Evolutionary conservation across 78 protist species (phyloP).

Genomic region (Mastigamoeba balamuthi): DNA sequence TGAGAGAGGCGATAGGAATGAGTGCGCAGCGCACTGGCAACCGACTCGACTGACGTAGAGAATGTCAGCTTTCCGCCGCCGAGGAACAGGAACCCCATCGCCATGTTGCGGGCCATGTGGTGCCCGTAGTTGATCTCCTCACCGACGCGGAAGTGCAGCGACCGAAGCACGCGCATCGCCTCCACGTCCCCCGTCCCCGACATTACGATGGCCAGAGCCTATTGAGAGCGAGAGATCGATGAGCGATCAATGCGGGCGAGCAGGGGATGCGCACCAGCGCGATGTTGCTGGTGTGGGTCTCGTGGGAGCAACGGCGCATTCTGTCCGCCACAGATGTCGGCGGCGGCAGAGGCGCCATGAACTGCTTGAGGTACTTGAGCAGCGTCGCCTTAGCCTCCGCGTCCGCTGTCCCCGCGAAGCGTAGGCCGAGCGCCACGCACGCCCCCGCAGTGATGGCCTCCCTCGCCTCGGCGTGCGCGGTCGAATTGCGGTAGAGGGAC

Average conservation of each 20-base stretch:
- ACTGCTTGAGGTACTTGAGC: too few species aligned
- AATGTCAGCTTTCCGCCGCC: conserved; percentile 2
- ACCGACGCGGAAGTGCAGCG: not conserved
- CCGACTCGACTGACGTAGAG: not conserved
- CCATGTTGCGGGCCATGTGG: conserved; percentile 18
- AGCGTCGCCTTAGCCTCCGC: not conserved
- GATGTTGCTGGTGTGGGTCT: too few species aligned
- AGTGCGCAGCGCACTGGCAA: too few species aligned
- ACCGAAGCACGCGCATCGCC: conserved; percentile 2
- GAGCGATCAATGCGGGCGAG: too few species aligned
- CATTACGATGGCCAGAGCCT: not conserved
- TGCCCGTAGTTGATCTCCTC: not conserved
- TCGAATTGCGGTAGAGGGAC: not conserved
- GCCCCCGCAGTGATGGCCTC: conserved; percentile 40
- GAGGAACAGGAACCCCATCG: conserved; percentile 17
- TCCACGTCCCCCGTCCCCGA: conserved; percentile 4
- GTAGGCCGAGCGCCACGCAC: conserved; percentile 5
- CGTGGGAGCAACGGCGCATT: too few species aligned
- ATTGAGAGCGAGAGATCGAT: too few species aligned
- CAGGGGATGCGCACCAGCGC: too few species aligned
- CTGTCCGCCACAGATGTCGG: too few species aligned
- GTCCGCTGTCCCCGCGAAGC: not conserved
- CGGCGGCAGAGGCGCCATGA: not conserved
- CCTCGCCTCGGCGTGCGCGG: too few species aligned
- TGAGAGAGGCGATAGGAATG: too few species aligned